Evolutionary conservation across 2,329 filamentous ascomycete genomes (phyloP), one percentile per base, ranked within the genome.

Genomic region (Pseudocercospora macadamiae): DNA sequence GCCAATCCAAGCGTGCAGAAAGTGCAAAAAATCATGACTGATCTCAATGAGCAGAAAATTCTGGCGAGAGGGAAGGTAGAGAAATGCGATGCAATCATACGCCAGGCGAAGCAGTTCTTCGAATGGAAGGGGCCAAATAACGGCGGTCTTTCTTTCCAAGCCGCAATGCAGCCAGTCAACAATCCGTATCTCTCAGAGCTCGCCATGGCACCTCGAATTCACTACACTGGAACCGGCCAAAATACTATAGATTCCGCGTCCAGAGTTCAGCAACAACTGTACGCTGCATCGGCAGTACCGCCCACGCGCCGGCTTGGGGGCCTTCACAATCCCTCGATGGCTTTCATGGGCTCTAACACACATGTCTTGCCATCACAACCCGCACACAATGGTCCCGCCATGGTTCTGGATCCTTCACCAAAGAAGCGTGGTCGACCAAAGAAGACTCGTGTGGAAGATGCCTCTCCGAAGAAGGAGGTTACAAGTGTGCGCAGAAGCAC

Each of bases 401-500:
- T 6, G 28, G 6, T 32, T 7, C 28, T 7, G 28, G 28, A 32
- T 32, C 14, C 9, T 16, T 23, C 36, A 34, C 26, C 14, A 30
- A 48, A 62, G 44, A 56, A 53, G 42, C 54, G 48, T 49, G 32
- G 47, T 4, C 45, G 42, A 26, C 14, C 42, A 36, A 56, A 55
- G 26, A 56, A 49, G 48, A 49, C 52, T 12, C 12, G 23, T 12
- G 44, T 52, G 18, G 23, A 51, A 12, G 53, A 61, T 30, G 30
- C 18, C 18, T 51, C 54, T 9, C 54, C 54, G 10, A 44, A 26
- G 30, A 51, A 58, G 32, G 49, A 57, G 3, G 32, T 42, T 12
- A 32, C 45, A 21, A 34, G 52, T 36, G 55, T 64, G 4, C 61
- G 64, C 4, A 55, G 64, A 2, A 66, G 64, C 44, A 51, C 60